Conservation (phyloP, 371 early-diverging fungal genomes). For the Mortierella sp. region DNA sequence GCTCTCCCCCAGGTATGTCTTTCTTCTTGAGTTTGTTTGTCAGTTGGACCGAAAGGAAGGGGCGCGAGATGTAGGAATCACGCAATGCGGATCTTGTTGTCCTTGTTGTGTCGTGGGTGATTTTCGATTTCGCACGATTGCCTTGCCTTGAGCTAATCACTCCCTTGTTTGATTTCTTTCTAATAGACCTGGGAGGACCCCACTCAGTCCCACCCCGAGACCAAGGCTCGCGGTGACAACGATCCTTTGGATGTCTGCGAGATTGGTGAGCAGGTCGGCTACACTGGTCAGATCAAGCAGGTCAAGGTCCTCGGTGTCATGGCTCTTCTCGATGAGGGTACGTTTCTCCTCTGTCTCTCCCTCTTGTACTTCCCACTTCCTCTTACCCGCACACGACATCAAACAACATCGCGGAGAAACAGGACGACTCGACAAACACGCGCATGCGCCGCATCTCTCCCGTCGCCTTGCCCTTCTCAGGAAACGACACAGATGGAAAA, state of each 20-base stretch:
- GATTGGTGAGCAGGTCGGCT: constrained; percentile 93
- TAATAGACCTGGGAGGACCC: constrained; percentile 99
- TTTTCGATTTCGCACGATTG: not conserved
- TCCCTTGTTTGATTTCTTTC: not conserved
- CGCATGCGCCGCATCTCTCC: not conserved
- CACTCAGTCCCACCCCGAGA: constrained; percentile 84
- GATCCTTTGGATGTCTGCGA: constrained; percentile 99
- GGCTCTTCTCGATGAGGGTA: constrained; percentile 97
- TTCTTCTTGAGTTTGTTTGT: not conserved
- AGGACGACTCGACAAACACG: not conserved
- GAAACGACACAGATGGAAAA: not conserved
- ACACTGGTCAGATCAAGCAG: constrained; percentile 97
- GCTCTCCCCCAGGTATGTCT: constrained; percentile 90
- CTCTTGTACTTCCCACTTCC: not conserved
- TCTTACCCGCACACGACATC: not conserved
- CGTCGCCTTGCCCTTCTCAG: not conserved
- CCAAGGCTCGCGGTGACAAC: constrained; percentile 95
- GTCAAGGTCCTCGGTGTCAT: constrained; percentile 98
- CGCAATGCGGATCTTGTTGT: not conserved
- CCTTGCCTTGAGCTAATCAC: not conserved
- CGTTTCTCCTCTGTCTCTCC: not conserved
- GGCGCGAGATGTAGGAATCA: not conserved
- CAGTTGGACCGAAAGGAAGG: not conserved
- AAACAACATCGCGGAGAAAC: not conserved
- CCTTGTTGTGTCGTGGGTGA: constrained; percentile 12